Percentiles rank a stretch among this genome's conserved stretches.
phyloP scores from a whole-genome alignment of 1,139 yeast species.

The Geotrichum citri-aurantii region DNA sequence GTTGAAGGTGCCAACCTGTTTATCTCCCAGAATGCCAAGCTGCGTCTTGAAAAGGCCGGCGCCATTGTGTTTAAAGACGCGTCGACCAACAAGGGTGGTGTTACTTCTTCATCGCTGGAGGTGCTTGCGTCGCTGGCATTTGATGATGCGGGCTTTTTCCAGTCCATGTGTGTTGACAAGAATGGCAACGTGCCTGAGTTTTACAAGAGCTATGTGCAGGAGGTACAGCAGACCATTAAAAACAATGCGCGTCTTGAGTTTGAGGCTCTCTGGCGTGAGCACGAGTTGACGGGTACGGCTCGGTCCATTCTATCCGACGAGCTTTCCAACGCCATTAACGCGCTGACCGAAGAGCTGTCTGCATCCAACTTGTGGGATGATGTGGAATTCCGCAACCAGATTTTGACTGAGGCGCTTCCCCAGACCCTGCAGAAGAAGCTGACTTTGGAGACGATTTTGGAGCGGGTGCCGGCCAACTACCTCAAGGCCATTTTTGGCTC shows the following conservation, averaged over 20 bases:
- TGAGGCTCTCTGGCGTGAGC: conserved; percentile 78
- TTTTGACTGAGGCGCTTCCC: conserved; percentile 75
- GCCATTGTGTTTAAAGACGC: conserved; percentile 89
- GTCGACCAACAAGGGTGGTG: conserved; percentile 97
- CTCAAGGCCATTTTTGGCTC: conserved; percentile 88
- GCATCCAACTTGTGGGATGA: conserved; percentile 86
- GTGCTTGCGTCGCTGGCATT: conserved; percentile 91
- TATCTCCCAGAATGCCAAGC: conserved; percentile 89
- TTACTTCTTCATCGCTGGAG: conserved; percentile 91
- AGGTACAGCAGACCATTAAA: conserved; percentile 72
- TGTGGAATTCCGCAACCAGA: conserved; percentile 64
- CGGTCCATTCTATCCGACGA: conserved; percentile 79
- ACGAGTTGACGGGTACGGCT: conserved; percentile 59
- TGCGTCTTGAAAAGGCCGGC: conserved; percentile 80
- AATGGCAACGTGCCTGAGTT: conserved; percentile 53
- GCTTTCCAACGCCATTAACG: conserved; percentile 79
- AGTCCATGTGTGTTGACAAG: conserved; percentile 64
- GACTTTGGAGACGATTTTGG: conserved; percentile 68
- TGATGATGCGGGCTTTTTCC: conserved; percentile 73
- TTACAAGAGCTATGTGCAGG: conserved; percentile 73
- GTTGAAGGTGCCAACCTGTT: conserved; percentile 98
- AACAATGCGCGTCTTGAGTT: conserved; percentile 80
- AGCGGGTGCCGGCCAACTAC: conserved; percentile 82
- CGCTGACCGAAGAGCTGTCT: conserved; percentile 82
- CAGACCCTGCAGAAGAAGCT: conserved; percentile 59